Base-by-base conservation (phyloP, 2,329 filamentous ascomycete genomes). In the Hymenoscyphus albidus region DNA sequence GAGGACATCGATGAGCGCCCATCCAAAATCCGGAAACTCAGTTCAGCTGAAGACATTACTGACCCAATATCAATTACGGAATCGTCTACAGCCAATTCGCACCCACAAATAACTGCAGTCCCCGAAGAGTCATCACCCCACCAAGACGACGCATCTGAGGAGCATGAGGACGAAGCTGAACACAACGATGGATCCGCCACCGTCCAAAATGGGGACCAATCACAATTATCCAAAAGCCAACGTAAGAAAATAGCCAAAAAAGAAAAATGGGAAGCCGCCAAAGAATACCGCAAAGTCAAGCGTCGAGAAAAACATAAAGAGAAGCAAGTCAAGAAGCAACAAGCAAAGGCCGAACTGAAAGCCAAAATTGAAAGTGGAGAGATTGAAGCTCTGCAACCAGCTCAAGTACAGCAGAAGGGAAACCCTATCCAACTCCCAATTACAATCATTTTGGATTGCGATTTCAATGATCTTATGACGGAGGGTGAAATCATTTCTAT, bases 381-480 rank as follows among this genome's bases (percentile, higher is more conserved):
- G 67, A 63, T 68, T 61, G 57, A 69, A 65, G n/a, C 32, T n/a
- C 44, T 73, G 35, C 59, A 67, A 54, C 22, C 62, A 51, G 48
- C 16, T n/a, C 32, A 31, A 3, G 31, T 58, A 22, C 51, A 42
- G 12, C 63, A 61, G 32, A 68, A 62, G n/a, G 59, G 40, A 39
- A 69, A 72, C 59, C 72, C 78, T 55, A 79, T 81, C 59, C 84
- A 87, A 63, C 83, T 96, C 0, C 93, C 93, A 1, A 80, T 98
- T 27, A 86, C 91, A 0, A 80, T 99, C 69, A 82, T 99, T 65
- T 80, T 99, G 68, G 95, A 99, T 79, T 98, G 94, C 78, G 88
- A 91, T 70, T 99, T 96, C 75, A 93, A 99, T 76, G 82, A 90
- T 54, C 85, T 93, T 74, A 99, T 99, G 95, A 83, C 83, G 60